Evolutionary conservation across 306 rosid genomes (phyloP), one percentile per base, ranked within the genome.

Genomic region (Cercis canadensis): DNA sequence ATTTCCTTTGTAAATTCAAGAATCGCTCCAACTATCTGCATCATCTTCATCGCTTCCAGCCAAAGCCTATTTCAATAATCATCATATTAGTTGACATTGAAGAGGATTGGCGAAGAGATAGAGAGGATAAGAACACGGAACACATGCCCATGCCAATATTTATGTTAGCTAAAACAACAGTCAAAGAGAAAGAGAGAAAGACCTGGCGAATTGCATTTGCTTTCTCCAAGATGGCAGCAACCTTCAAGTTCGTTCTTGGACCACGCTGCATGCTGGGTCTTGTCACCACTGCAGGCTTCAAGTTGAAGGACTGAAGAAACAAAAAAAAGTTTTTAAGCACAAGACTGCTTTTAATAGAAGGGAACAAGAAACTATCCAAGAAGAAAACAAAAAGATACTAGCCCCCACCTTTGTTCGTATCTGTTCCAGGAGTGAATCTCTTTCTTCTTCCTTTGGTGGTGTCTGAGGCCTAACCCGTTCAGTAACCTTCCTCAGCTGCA

Each of bases 161-260:
- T 29, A 0, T 11, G 11, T 47, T 34, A 69, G 69, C 17, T 46
- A 58, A 55, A 31, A 19, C 16, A 62, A 65, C 21, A 46, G 18
- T 51, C 57, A 41, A 63, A 70, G 49, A 78, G 78, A 57, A 69
- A 66, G 85, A 85, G 47, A 45, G 68, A 43, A 24, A 47, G 49
- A 88, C 99, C 99, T 92, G 99, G 62, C 97, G 99, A 72, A 95
- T 89, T 13, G 97, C 73, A 69, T 82, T 92, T 68, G 96, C 99
- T 79, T 85, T 95, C 84, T 89, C 97, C 77, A 95, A 80, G 67
- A 95, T 87, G 41, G 99, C 96, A 47, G 96, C 92, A 62, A 95
- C 91, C 79, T 81, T 92, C 92, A 92, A 83, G 75, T 92, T 89
- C 21, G 96, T 88, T 73, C 70, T 87, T 1, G 95, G 96, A 83